Base-by-base conservation (phyloP, 371 early-diverging fungal species). In the Phascolomyces articulosus region DNA sequence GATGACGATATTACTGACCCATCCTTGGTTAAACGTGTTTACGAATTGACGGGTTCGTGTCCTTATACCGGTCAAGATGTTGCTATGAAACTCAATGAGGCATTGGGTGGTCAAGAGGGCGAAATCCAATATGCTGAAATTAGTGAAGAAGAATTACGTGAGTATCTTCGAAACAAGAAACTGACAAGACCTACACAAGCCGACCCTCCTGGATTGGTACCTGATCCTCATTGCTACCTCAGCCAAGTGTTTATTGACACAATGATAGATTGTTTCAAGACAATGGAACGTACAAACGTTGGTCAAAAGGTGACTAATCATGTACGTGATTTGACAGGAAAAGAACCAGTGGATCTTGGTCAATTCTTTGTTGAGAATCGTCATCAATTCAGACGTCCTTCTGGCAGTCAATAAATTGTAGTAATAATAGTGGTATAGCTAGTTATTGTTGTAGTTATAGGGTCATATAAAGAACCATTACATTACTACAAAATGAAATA, bases 331-430 rank as follows among this genome's bases (percentile, higher is more conserved):
- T 31, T 64, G 34, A 59, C 47, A 18, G 69, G 69, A 15, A 15
- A 47, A n/a, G 63, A 63, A 21, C 69, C 69, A 13, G 21, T 34
- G 21, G 64, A 68, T 49, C 60, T 68, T 13, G 26, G 13, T 2
- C 40, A 58, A 1, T 68, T 68, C 60, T 68, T 63, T 59, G 24
- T 28, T 31, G 64, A 63, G 20, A 58, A 68, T 26, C 62, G 48
- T 7, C 23, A 60, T 13, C 20, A 68, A 15, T 68, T 64, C 60
- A 59, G 60, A 24, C 59, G 55, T 38, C 68, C 68, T 49, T 48
- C 28, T 4, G 51, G 26, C 11, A 28, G 38, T 2, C 34, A 34
- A 34, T 34, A 20, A 28, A 57, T 57, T 18, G 2, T 18, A 28
- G 23, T 4, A 28, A 24, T 28, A 16, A 6, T 20, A 53, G 16